Conservation (phyloP, 2,329 filamentous ascomycete species). For the Diaporthe sp. region DNA sequence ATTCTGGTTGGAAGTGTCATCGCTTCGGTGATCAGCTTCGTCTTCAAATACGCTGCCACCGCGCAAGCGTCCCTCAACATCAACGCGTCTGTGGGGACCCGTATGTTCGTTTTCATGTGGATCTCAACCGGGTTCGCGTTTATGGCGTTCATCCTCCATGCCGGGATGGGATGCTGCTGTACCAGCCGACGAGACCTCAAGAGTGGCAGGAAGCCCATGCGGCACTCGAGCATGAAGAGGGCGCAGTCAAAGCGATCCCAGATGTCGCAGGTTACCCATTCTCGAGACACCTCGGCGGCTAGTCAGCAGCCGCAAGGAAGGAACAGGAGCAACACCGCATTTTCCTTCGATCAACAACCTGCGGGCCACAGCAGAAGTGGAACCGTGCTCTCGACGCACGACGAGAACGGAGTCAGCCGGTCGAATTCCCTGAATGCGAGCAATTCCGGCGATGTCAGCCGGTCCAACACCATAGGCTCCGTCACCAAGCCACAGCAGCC, state of each 20-base stretch:
- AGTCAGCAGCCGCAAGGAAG: constrained; percentile 8
- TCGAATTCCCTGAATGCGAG: constrained; percentile 2
- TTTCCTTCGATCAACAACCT: constrained; percentile 32
- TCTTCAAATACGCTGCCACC: constrained; percentile 82
- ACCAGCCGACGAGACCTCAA: constrained; percentile 64
- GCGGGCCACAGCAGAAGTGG: constrained; percentile 16
- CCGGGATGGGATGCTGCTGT: constrained; percentile 83
- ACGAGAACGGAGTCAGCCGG: constrained; percentile 37
- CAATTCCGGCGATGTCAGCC: constrained; percentile 18
- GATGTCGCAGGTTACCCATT: constrained; percentile 24
- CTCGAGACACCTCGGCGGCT: constrained; percentile 7
- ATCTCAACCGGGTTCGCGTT: constrained; percentile 74
- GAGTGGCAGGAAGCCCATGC: constrained; percentile 47
- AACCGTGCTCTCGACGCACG: constrained; percentile 43
- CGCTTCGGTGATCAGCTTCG: constrained; percentile 84
- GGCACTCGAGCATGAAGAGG: constrained; percentile 34
- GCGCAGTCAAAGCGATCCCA: constrained; percentile 32
- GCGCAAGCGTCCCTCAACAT: constrained; percentile 82
- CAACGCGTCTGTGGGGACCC: constrained; percentile 71
- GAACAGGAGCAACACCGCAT: constrained; percentile 33
- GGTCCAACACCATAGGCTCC: constrained; percentile 31
- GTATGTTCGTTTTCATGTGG: constrained; percentile 94
- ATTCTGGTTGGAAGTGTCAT: constrained; percentile 78
- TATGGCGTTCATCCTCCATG: constrained; percentile 78
- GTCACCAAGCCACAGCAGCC: constrained; percentile 8